Conservation (phyloP, 176 grass and related monocot genomes). For the Puya raimondii region DNA sequence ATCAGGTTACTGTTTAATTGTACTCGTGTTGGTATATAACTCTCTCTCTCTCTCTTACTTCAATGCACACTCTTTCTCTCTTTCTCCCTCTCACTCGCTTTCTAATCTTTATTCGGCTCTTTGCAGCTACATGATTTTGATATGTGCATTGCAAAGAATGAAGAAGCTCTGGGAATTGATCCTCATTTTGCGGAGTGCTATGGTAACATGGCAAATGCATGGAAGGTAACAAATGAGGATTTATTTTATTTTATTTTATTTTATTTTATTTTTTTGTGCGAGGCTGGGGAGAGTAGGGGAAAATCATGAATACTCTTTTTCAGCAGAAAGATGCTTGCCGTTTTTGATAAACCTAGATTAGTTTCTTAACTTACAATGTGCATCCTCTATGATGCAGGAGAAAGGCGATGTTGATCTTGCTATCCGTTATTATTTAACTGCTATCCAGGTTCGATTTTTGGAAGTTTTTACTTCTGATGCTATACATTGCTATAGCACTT, state of each 20-base stretch:
- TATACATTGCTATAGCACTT: slow-evolving; percentile 7
- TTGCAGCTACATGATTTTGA: slow-evolving; percentile 76
- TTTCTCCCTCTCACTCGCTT: slow-evolving; percentile 9
- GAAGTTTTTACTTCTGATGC: background rate
- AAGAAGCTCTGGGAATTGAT: slow-evolving; percentile 91
- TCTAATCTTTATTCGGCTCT: slow-evolving; percentile 7
- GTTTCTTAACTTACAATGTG: no score
- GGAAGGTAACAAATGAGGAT: slow-evolving; percentile 54
- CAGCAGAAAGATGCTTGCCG: no score
- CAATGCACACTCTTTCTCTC: background rate
- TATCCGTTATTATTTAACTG: slow-evolving; percentile 80
- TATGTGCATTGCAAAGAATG: slow-evolving; percentile 88
- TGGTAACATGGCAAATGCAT: slow-evolving; percentile 99
- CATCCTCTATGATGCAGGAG: slow-evolving; percentile 37
- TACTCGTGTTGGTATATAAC: background rate
- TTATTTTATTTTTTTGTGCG: no score
- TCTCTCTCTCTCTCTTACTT: background rate
- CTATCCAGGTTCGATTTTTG: slow-evolving; percentile 62
- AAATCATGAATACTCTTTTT: no score
- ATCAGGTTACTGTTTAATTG: slow-evolving; percentile 40
- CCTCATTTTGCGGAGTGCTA: slow-evolving; percentile 89
- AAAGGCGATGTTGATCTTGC: slow-evolving; percentile 88
- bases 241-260: no score
- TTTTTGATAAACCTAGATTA: no score
- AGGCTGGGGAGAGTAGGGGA: no score